Evolutionary conservation across 2,329 filamentous ascomycete genomes (phyloP), one percentile per base, ranked within the genome.

Genomic region (Colletotrichum musae): DNA sequence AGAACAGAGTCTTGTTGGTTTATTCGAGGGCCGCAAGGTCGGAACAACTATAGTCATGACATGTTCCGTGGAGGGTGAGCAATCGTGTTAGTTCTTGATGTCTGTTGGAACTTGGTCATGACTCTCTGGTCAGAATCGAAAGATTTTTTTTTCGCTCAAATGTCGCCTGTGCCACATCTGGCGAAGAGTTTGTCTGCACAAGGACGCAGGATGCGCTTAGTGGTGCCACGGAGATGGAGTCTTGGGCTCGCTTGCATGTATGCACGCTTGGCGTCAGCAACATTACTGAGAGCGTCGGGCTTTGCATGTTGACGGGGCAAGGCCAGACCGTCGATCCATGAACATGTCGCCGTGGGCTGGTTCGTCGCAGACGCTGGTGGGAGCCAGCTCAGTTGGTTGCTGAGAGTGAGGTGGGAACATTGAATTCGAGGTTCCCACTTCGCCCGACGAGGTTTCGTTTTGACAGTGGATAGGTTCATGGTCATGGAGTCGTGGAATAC

Each of bases 141-240:
- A 32, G 48, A 2, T 6, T 52, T 18, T 26, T 6, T 26, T 10
- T 10, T 36, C 32, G 2, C 32, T 36, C 32, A 36, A 36, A 16
- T 52, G 48, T 52, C 18, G 15, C 21, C 18, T 50, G 7, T 50
- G 6, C 47, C 47, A 12, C 10, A n/a, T 50, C 47, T 50, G 47
- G 47, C 47, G 47, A 50, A 7, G 47, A 50, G 47, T 50, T 50
- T n/a, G 41, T 43, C 13, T 43, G 41, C 16, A 43, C n/a, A 12
- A 50, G 10, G 5, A 24, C 24, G 47, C 47, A 50, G 16, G n/a
- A 50, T 18, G 47, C 47, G 47, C 15, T n/a, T 10, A 24, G 47
- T 50, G 47, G 47, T 50, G 47, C 47, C 47, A 50, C 47, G 21
- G 47, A 10, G n/a, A 50, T 50, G 47, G 47, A 18, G 10, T 18